Percentiles rank a stretch among this genome's conserved stretches.
These are phyloP conservation scores for Cupressus sempervirens DNA, from an alignment of 75 land plant species.

Conservation along the genomic window DNA sequence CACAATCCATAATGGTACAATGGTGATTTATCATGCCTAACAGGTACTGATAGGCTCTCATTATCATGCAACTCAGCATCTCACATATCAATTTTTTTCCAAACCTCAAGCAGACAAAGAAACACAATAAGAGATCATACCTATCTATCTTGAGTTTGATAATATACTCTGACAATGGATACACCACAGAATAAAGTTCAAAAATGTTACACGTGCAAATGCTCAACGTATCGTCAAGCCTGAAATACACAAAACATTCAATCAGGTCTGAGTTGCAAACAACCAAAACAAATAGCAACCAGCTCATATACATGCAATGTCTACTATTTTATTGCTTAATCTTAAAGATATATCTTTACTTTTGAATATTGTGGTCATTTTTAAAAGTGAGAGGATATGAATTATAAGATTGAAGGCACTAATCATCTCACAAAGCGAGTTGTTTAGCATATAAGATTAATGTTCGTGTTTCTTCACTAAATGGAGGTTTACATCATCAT, in stretches of 20 bases:
- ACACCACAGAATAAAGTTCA: slow-evolving; percentile 5
- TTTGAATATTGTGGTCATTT: not conserved
- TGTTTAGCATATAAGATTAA: not conserved
- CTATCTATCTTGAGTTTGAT: not conserved
- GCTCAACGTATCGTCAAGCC: slow-evolving; percentile 5
- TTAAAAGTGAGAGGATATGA: not conserved
- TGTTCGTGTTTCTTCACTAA: not conserved
- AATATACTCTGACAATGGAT: not conserved
- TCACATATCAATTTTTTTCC: not conserved
- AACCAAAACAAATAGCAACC: not conserved
- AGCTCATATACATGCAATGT: not conserved
- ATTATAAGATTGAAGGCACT: not conserved
- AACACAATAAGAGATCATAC: slow-evolving; percentile 1
- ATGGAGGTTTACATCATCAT: not conserved
- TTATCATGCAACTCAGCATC: not conserved
- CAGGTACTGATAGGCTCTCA: not conserved
- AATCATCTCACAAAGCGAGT: not conserved
- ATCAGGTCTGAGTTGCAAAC: not conserved
- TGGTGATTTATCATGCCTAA: not conserved
- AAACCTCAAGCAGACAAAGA: not conserved
- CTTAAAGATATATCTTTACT: not conserved
- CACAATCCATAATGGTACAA: not conserved
- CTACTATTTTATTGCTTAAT: not conserved
- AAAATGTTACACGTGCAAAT: not conserved
- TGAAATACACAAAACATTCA: not conserved